Evolutionary conservation across 2,329 filamentous ascomycete species (phyloP).

Genomic region (Akanthomyces dipterigenus): DNA sequence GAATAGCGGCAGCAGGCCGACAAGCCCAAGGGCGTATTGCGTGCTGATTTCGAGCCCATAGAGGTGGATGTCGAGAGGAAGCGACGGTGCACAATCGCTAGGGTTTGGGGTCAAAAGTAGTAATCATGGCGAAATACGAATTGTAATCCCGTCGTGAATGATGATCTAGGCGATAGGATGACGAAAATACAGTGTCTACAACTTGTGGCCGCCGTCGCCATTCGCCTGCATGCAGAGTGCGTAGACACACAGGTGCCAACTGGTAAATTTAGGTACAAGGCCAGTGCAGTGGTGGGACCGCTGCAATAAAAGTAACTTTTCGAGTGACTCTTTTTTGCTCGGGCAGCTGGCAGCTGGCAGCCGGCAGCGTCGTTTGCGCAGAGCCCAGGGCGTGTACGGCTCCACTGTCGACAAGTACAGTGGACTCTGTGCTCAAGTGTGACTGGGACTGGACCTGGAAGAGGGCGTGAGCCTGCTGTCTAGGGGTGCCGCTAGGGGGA

Average conservation of each 20-base stretch:
- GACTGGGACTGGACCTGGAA: not conserved
- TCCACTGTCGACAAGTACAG: slow-evolving; percentile 8
- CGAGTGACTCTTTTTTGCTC: not conserved
- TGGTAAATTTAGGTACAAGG: no score
- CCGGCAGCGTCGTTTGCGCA: no score
- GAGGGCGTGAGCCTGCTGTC: not conserved
- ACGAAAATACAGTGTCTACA: not conserved
- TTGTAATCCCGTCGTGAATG: no score
- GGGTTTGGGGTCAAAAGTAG: no score
- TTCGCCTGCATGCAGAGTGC: no score
- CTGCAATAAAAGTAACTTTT: not conserved
- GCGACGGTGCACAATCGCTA: no score
- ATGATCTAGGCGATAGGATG: not conserved
- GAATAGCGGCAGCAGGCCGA: not conserved
- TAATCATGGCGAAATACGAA: no score
- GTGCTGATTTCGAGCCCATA: no score
- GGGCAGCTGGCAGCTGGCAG: not conserved
- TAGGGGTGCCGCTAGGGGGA: not conserved
- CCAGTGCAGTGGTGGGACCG: not conserved
- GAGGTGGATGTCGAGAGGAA: no score
- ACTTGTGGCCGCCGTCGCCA: no score
- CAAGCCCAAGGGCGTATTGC: not conserved
- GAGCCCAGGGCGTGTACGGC: not conserved
- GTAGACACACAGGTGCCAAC: no score
- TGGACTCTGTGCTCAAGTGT: not conserved